phyloP scores from a whole-genome alignment of 208 protist species.

The Crithidia bombi region DNA sequence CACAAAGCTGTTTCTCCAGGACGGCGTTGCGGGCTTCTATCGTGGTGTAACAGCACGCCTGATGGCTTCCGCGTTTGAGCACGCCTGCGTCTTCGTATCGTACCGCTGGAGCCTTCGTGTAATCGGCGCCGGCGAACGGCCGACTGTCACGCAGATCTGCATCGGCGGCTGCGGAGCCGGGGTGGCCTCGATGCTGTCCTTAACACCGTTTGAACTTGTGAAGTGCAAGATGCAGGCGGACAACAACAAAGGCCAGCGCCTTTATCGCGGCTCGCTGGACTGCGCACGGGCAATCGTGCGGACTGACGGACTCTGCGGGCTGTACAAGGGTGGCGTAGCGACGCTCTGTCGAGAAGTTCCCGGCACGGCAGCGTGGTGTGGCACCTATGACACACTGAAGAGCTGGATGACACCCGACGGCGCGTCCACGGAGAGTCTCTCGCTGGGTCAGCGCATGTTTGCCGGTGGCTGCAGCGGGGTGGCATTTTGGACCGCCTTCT shows the following conservation, averaged over 20 bases:
- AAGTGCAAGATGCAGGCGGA: conserved; percentile 88
- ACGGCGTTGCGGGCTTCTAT: conserved; percentile 84
- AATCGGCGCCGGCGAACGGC: conserved; percentile 57
- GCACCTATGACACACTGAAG: conserved; percentile 80
- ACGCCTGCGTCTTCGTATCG: conserved; percentile 78
- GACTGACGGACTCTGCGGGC: conserved; percentile 40
- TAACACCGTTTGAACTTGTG: conserved; percentile 87
- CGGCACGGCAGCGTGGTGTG: conserved; percentile 83
- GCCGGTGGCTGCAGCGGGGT: conserved; percentile 79
- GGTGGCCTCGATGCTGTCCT: conserved; percentile 59
- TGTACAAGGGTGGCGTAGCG: conserved; percentile 74
- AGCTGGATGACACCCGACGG: conserved; percentile 51
- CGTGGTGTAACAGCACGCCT: conserved; percentile 70
- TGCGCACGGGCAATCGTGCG: conserved; percentile 51
- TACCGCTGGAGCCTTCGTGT: conserved; percentile 72
- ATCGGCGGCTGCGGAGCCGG: conserved; percentile 68
- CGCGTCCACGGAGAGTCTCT: conserved; percentile 38
- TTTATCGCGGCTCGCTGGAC: conserved; percentile 57
- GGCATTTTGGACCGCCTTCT: conserved; percentile 86
- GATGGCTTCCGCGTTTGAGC: conserved; percentile 69
- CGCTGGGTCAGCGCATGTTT: conserved; percentile 64
- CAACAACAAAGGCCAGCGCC: conserved; percentile 28
- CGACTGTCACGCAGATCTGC: conserved; percentile 40
- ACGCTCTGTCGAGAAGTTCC: conserved; percentile 85
- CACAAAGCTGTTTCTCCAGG: conserved; percentile 41